A percentile compares a stretch with the other conserved stretches of the same genome.
Evolutionary conservation across 768 basidiomycete genomes (phyloP).

Genomic region (Mycena metata): DNA sequence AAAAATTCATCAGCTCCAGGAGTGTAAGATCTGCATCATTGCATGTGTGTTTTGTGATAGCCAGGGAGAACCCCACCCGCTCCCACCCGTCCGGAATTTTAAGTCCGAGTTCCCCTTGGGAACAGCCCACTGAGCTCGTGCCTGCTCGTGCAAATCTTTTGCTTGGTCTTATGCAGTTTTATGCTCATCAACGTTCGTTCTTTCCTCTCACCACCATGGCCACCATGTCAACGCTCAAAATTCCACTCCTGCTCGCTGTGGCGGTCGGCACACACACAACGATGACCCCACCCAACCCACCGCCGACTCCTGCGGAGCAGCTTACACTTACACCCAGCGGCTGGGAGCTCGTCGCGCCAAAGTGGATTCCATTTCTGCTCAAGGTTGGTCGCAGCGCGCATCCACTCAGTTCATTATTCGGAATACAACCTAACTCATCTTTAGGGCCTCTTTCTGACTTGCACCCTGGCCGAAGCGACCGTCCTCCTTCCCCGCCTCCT

Average conservation of each 20-base stretch:
- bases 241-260: slow-evolving; percentile 44
- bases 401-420: slow-evolving; percentile 9
- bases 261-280: slow-evolving; percentile 45
- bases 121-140: too few relatives aligned
- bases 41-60: too few relatives aligned
- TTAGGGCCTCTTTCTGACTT: slow-evolving; percentile 40
- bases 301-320: slow-evolving; percentile 40
- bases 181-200: neutral
- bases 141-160: too few relatives aligned
- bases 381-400: slow-evolving; percentile 41
- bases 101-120: too few relatives aligned
- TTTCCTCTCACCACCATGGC: slow-evolving; percentile 32
- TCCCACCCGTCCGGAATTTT: too few relatives aligned
- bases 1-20: too few relatives aligned
- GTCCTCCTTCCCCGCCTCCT: neutral
- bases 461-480: slow-evolving; percentile 26
- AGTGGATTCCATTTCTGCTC: slow-evolving; percentile 31
- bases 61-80: too few relatives aligned
- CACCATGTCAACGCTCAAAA: slow-evolving; percentile 25
- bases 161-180: too few relatives aligned
- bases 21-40: too few relatives aligned
- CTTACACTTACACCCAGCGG: slow-evolving; percentile 42
- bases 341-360: slow-evolving; percentile 35
- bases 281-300: slow-evolving; percentile 46
- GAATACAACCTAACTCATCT: neutral